Evolutionary conservation across 148 eudicot species (phyloP).

Genomic region (Cornus kousa): DNA sequence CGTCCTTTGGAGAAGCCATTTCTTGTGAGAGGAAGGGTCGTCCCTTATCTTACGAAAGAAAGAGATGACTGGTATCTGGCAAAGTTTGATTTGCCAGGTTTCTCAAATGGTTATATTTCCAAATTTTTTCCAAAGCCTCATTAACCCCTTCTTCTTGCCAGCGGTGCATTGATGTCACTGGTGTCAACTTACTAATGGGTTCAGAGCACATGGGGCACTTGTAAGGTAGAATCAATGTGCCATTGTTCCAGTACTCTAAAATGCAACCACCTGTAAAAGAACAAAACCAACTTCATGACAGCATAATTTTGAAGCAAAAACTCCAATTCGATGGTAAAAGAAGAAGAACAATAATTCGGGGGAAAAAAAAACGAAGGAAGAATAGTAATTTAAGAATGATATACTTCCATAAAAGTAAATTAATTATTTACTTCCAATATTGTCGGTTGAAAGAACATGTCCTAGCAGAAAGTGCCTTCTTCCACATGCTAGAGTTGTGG

Average conservation of each 20-base stretch:
- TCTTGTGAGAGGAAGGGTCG: too few species aligned
- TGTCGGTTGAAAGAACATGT: not conserved
- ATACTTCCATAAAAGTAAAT: not conserved
- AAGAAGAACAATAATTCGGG: not conserved
- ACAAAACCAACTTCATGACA: not conserved
- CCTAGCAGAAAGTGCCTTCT: not conserved
- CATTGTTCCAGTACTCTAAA: conserved; percentile 44
- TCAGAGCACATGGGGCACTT: conserved; percentile 47
- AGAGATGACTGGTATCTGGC: too few species aligned
- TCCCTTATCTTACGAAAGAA: too few species aligned
- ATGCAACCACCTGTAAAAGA: conserved; percentile 37
- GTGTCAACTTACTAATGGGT: conserved; percentile 33
- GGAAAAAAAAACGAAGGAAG: too few species aligned
- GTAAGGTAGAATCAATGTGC: conserved; percentile 37
- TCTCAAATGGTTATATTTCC: conserved; percentile 32
- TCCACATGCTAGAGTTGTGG: too few species aligned
- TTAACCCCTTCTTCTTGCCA: conserved; percentile 14
- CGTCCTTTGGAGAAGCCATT: too few species aligned
- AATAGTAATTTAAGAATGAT: not conserved
- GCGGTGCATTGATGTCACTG: conserved; percentile 30
- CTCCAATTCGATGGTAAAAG: not conserved
- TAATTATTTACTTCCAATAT: not conserved
- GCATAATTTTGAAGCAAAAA: not conserved
- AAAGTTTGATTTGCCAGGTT: too few species aligned
- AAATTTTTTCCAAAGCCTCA: conserved; percentile 26